Conservation (phyloP, 2,329 filamentous ascomycete genomes). For the Coniochaeta ligniaria region DNA sequence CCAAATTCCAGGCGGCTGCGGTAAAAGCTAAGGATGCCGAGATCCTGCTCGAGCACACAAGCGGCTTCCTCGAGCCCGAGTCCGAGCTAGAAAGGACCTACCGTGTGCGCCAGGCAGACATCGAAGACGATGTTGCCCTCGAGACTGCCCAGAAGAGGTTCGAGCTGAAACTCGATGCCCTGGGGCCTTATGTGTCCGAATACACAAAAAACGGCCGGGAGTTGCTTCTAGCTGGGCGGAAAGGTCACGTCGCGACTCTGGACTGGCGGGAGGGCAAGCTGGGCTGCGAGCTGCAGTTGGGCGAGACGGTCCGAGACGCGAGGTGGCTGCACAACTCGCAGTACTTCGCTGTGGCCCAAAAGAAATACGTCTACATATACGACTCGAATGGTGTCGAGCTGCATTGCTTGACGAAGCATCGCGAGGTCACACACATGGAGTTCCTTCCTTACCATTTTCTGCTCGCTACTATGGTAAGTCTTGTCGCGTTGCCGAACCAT, state of each 20-base stretch:
- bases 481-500: no score
- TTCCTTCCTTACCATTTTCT: slow-evolving; percentile 96
- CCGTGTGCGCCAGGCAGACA: slow-evolving; percentile 84
- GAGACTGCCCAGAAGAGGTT: slow-evolving; percentile 91
- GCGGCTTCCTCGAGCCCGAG: slow-evolving; percentile 84
- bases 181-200: slow-evolving; percentile 84
- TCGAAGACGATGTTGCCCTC: slow-evolving; percentile 64
- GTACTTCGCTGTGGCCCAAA: slow-evolving; percentile 90
- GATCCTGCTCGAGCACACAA: slow-evolving; percentile 80
- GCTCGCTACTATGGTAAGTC: slow-evolving; percentile 70
- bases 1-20: slow-evolving; percentile 73
- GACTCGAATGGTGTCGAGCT: slow-evolving; percentile 85
- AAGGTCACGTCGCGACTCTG: slow-evolving; percentile 93
- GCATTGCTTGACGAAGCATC: slow-evolving; percentile 83
- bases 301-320: slow-evolving; percentile 83
- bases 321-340: slow-evolving; percentile 94
- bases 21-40: slow-evolving; percentile 90
- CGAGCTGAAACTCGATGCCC: slow-evolving; percentile 71
- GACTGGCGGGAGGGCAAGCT: slow-evolving; percentile 92
- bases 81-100: slow-evolving; percentile 85
- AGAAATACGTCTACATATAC: slow-evolving; percentile 96
- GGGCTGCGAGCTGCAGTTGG: slow-evolving; percentile 83
- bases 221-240: slow-evolving; percentile 77
- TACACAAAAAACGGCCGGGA: slow-evolving; percentile 87
- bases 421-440: slow-evolving; percentile 88